Base-by-base conservation (phyloP, 1,284 basidiomycete genomes). In the Boletus calvinii region DNA sequence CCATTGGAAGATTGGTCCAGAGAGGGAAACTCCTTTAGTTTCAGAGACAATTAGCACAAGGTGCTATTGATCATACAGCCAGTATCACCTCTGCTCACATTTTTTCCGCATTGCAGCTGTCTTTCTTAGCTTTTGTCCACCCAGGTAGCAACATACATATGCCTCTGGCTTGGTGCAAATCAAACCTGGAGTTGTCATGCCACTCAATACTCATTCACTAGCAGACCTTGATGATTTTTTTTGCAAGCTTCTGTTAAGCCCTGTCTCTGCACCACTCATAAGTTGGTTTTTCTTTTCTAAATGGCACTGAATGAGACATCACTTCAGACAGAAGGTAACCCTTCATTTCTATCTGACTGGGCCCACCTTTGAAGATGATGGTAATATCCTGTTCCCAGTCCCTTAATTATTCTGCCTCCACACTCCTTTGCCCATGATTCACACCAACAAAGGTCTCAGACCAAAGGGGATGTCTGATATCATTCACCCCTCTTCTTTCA, bases 251-350 rank as follows among this genome's bases (percentile, higher is more conserved):
- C 0, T 75, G 82, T 20, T 82, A 0, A 84, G 83, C 10, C 73
- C 93, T 11, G 81, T 87, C 13, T 87, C 87, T 46, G 85, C 88
- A 0, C 90, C 92, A 15, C 89, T 92, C 1, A 92, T 94, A 63
- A 59, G 59, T 53, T 29, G n/a, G n/a, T 44, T 36, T 32, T 48
- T 54, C 3, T 41, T 48, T 53, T 50, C 50, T 8, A 42, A 29
- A 11, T 35, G 4, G 18, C 8, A 17, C 22, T 37, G 12, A 52
- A 31, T n/a, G 3, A 24, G 30, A 26, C 41, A 35, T 41, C 37
- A 39, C 29, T 51, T 17, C 64, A 94, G 92, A 92, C 92, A 17
- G 84, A 92, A 71, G 91, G 93, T 15, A 87, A 96, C 93, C 0
- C 75, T 93, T 50, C 84, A 87, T 36, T 87, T 85, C 2, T 74